A percentile compares a stretch with the other conserved stretches of the same genome.
These are phyloP conservation scores for Corchorus capsularis DNA, from an alignment of 345 rosid species.

Conservation along the genomic window DNA sequence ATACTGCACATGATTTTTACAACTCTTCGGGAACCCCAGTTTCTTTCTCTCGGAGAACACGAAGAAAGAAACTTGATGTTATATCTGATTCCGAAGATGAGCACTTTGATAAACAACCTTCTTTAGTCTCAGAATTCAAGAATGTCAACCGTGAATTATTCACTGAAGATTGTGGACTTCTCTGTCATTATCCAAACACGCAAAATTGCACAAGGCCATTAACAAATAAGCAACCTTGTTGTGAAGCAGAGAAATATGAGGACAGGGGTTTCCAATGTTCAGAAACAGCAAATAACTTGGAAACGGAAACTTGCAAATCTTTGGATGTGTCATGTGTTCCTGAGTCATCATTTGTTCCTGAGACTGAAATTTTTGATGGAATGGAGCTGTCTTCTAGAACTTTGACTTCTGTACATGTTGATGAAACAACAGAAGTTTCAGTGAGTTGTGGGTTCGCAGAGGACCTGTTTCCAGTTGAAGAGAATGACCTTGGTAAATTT, in stretches of 20 bases:
- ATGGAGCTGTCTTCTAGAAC: slow-evolving; percentile 46
- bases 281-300: slow-evolving; percentile 35
- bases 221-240: slow-evolving; percentile 33
- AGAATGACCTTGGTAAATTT: slow-evolving; percentile 28
- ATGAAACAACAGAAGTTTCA: slow-evolving; percentile 53
- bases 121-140: slow-evolving; percentile 24
- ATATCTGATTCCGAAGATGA: slow-evolving; percentile 92
- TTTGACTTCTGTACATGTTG: slow-evolving; percentile 37
- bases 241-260: slow-evolving; percentile 35
- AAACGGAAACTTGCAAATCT: slow-evolving; percentile 41
- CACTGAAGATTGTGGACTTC: slow-evolving; percentile 28
- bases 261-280: slow-evolving; percentile 32
- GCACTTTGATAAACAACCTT: slow-evolving; percentile 26
- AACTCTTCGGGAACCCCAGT: slow-evolving; percentile 48
- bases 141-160: slow-evolving; percentile 31
- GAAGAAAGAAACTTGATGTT: slow-evolving; percentile 50
- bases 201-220: slow-evolving; percentile 35
- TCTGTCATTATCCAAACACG: slow-evolving; percentile 32
- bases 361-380: slow-evolving; percentile 60
- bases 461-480: slow-evolving; percentile 33
- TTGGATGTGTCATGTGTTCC: slow-evolving; percentile 73
- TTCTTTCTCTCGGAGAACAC: slow-evolving; percentile 38
- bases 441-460: slow-evolving; percentile 38
- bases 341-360: slow-evolving; percentile 85
- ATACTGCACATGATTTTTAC: slow-evolving; percentile 34